Conservation (phyloP, 1,284 basidiomycete genomes). For the Pyrrhoderma lamaoense region DNA sequence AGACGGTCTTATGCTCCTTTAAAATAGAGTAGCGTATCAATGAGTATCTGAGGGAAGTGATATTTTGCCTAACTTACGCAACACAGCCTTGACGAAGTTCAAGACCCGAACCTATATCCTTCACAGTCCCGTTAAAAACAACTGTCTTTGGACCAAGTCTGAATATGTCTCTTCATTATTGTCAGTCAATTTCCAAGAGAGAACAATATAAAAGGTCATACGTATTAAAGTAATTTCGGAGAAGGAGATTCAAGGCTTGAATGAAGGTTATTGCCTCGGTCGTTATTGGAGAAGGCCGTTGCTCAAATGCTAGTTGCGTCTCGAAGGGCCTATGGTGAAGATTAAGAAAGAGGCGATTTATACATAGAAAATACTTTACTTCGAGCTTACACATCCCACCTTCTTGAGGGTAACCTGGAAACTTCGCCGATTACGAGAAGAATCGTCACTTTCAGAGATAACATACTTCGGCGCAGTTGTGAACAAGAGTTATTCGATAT, state of each 20-base stretch:
- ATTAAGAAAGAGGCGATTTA: too few relatives aligned
- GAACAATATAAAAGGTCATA: too few relatives aligned
- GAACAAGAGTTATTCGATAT: too few relatives aligned
- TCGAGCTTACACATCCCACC: neutral
- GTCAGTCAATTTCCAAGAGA: too few relatives aligned
- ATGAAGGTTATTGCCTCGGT: neutral
- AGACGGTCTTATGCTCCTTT: slow-evolving; percentile 10
- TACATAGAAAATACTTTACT: too few relatives aligned
- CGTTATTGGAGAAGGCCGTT: too few relatives aligned
- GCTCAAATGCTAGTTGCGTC: too few relatives aligned
- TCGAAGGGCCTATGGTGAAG: too few relatives aligned
- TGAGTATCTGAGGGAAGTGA: neutral
- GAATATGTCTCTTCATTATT: neutral
- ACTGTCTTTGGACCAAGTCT: neutral
- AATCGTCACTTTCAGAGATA: too few relatives aligned
- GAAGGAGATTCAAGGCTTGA: slow-evolving; percentile 6
- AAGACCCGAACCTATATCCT: neutral
- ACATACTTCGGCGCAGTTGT: too few relatives aligned
- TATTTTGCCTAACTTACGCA: slow-evolving; percentile 2
- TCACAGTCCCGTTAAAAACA: too few relatives aligned
- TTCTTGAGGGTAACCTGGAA: neutral
- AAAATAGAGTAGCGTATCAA: neutral
- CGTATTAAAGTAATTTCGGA: slow-evolving; percentile 2
- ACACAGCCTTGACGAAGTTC: slow-evolving; percentile 12
- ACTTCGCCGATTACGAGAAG: neutral